phyloP scores from a whole-genome alignment of 2,329 filamentous ascomycete species.

The Xylaria digitata region DNA sequence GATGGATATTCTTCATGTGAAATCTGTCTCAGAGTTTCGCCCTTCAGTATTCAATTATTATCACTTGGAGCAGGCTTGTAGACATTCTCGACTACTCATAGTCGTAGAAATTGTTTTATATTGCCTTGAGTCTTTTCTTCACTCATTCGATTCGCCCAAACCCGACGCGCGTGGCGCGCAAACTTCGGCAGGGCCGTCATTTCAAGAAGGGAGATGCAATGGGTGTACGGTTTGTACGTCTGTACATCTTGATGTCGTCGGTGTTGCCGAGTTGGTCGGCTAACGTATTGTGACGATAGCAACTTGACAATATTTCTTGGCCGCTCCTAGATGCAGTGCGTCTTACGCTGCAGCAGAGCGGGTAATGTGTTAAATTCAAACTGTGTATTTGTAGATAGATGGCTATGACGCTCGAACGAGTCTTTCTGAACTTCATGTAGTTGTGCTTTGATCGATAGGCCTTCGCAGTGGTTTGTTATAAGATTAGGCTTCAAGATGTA shows the following conservation, averaged over 20 bases:
- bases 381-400: constrained; percentile 15
- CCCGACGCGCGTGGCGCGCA: not conserved
- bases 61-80: not conserved
- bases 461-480: not conserved
- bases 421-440: not conserved
- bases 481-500: not conserved
- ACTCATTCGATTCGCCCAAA: not conserved
- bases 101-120: not conserved
- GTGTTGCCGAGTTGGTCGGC: not conserved
- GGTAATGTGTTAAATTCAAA: constrained; percentile 9
- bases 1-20: not conserved
- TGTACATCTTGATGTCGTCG: not conserved
- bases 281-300: not conserved
- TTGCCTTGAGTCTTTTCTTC: not conserved
- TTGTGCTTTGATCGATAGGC: not conserved
- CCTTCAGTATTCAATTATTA: not conserved
- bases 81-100: not conserved
- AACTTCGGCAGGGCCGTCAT: not conserved
- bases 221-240: not conserved
- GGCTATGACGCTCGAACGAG: not conserved
- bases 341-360: not conserved
- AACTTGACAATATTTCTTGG: constrained; percentile 1
- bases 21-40: not conserved
- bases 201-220: not conserved
- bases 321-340: not conserved